Conservation (phyloP, 345 rosid genomes). For the Raphanus sativus region DNA sequence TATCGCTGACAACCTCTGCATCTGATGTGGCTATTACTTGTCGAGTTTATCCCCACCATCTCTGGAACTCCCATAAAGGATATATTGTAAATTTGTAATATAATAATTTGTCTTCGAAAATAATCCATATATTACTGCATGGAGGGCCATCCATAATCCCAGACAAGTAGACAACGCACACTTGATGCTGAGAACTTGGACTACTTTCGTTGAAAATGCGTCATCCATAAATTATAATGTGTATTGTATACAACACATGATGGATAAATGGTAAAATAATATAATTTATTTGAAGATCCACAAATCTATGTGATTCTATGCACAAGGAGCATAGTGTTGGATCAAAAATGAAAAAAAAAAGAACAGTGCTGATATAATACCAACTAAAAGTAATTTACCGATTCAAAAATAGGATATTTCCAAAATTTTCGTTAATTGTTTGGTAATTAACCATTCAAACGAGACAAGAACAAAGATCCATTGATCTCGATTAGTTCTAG, state of each 20-base stretch:
- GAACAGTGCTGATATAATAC: neutral
- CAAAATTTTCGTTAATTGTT: neutral
- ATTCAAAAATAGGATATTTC: constrained; percentile 5
- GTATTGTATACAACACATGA: neutral
- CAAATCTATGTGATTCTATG: neutral
- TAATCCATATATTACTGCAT: neutral
- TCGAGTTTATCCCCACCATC: constrained; percentile 2
- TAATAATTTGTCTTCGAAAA: neutral
- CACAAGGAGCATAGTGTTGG: neutral
- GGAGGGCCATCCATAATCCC: neutral
- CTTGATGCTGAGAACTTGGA: neutral
- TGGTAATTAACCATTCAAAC: neutral
- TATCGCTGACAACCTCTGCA: neutral
- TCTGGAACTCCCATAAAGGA: neutral
- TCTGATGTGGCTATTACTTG: neutral
- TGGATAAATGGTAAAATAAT: neutral
- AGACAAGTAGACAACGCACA: neutral
- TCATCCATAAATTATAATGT: neutral
- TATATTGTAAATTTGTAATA: neutral
- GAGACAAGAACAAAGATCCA: neutral
- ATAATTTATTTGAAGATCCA: neutral
- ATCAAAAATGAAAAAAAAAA: neutral
- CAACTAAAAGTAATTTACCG: neutral
- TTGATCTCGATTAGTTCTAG: neutral
- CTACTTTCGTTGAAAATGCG: neutral